These are phyloP conservation scores for Penicillium sp. DNA, from an alignment of 2,329 filamentous ascomycete species.

Conservation along the genomic window DNA sequence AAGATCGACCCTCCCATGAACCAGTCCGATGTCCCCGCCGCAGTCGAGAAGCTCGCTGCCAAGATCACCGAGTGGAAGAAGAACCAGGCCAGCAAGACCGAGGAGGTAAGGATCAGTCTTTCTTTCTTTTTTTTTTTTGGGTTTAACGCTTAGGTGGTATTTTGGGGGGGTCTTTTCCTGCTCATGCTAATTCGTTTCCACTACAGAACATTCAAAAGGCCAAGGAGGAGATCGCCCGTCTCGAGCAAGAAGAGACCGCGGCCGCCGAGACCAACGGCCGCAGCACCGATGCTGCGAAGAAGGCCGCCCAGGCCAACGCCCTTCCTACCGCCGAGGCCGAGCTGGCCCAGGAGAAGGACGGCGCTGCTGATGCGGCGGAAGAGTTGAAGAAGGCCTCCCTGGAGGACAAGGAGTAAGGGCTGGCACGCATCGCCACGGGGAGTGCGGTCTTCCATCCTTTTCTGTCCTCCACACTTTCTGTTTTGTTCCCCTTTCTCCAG, in stretches of 20 bases:
- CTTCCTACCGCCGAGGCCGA: slow-evolving; percentile 49
- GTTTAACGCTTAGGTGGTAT: no score
- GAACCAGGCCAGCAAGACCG: slow-evolving; percentile 82
- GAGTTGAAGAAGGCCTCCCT: slow-evolving; percentile 57
- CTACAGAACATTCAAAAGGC: slow-evolving; percentile 91
- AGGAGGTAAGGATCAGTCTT: slow-evolving; percentile 60
- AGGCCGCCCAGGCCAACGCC: slow-evolving; percentile 51
- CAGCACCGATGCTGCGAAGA: slow-evolving; percentile 48
- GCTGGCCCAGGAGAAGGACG: slow-evolving; percentile 53
- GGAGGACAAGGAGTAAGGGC: slow-evolving; percentile 46
- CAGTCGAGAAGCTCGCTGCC: slow-evolving; percentile 82
- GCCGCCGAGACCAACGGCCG: slow-evolving; percentile 36
- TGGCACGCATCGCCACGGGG: not conserved
- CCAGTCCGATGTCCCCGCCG: slow-evolving; percentile 70
- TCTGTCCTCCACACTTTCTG: not conserved
- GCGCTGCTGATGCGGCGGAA: slow-evolving; percentile 52
- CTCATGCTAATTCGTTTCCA: slow-evolving; percentile 12
- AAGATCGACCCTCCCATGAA: slow-evolving; percentile 83
- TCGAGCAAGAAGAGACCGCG: slow-evolving; percentile 65
- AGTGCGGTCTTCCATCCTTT: slow-evolving; percentile 23
- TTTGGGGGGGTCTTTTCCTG: no score
- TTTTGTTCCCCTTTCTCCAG: not conserved
- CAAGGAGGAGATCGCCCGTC: slow-evolving; percentile 85
- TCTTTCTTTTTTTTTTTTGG: no score
- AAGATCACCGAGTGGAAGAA: slow-evolving; percentile 89